phyloP scores from a whole-genome alignment of 2,329 filamentous ascomycete genomes.

The Trichoderma guizhouense region DNA sequence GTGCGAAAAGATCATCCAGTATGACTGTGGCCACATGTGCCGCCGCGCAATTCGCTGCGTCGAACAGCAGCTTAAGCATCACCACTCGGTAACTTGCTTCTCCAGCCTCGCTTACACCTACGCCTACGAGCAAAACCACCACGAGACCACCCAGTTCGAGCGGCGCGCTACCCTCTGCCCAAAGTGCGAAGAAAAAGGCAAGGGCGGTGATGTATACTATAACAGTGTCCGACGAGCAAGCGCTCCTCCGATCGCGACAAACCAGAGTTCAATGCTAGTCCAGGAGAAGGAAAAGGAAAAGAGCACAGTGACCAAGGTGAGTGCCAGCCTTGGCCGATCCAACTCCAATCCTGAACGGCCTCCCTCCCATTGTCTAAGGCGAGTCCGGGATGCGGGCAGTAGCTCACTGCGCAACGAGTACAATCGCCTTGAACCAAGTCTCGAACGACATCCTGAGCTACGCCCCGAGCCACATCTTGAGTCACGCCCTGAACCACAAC shows the following conservation, averaged over 20 bases:
- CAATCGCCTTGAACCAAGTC: neutral
- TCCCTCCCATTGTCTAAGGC: neutral
- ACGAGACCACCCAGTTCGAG: neutral
- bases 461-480: neutral
- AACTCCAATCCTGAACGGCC: neutral
- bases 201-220: neutral
- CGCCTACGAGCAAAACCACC: neutral
- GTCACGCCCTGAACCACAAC: neutral
- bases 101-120: neutral
- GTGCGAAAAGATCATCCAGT: conserved; percentile 25
- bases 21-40: conserved; percentile 24
- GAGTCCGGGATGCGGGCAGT: neutral
- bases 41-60: conserved; percentile 6
- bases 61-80: neutral
- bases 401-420: conserved; percentile 11
- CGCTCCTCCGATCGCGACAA: neutral
- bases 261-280: neutral
- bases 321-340: neutral
- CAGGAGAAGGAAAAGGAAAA: neutral
- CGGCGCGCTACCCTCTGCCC: neutral
- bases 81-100: neutral
- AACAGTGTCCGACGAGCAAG: neutral
- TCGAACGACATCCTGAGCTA: neutral
- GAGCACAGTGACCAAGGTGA: neutral
- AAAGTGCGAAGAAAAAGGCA: neutral